phyloP scores from a whole-genome alignment of 2,329 filamentous ascomycete genomes.

The Amphichorda felina region DNA sequence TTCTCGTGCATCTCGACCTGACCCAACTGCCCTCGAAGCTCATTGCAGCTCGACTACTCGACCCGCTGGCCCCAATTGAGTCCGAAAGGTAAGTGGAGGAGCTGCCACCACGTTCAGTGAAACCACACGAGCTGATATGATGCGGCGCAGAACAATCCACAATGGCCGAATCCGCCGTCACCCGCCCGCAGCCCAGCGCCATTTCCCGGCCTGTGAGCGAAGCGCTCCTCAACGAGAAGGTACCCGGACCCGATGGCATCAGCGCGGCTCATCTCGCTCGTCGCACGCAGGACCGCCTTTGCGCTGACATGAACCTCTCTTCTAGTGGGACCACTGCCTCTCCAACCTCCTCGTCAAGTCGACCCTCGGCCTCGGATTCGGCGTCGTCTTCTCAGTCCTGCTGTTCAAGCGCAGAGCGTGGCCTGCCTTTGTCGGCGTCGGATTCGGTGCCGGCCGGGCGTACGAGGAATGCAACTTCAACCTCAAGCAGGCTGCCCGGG shows the following conservation, averaged over 20 bases:
- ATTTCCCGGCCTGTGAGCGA: slow-evolving; percentile 87
- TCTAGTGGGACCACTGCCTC: slow-evolving; percentile 94
- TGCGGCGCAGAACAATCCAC: slow-evolving; percentile 9
- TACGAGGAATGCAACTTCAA: slow-evolving; percentile 97
- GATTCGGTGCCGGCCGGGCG: slow-evolving; percentile 90
- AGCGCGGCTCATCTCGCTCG: neutral
- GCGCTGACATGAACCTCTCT: too few species aligned
- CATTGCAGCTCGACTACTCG: slow-evolving; percentile 11
- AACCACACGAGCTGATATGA: neutral
- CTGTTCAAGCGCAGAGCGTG: slow-evolving; percentile 96
- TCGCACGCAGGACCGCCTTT: too few species aligned
- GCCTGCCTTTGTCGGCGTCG: slow-evolving; percentile 89
- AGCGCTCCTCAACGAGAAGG: slow-evolving; percentile 98
- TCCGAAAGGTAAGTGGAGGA: neutral
- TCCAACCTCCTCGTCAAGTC: slow-evolving; percentile 97
- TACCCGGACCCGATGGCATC: slow-evolving; percentile 37
- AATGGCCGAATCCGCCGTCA: slow-evolving; percentile 41
- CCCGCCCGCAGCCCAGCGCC: slow-evolving; percentile 43
- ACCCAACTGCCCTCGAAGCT: slow-evolving; percentile 13
- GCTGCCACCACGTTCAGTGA: neutral
- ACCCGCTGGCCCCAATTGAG: neutral
- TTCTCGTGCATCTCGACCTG: slow-evolving; percentile 21
- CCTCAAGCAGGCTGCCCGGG: slow-evolving; percentile 48
- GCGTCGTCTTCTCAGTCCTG: slow-evolving; percentile 95
- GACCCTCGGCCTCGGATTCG: slow-evolving; percentile 88